A percentile compares a stretch with the other conserved stretches of the same genome.
phyloP scores from a whole-genome alignment of 331 rosid species.

The Malus hybrid region DNA sequence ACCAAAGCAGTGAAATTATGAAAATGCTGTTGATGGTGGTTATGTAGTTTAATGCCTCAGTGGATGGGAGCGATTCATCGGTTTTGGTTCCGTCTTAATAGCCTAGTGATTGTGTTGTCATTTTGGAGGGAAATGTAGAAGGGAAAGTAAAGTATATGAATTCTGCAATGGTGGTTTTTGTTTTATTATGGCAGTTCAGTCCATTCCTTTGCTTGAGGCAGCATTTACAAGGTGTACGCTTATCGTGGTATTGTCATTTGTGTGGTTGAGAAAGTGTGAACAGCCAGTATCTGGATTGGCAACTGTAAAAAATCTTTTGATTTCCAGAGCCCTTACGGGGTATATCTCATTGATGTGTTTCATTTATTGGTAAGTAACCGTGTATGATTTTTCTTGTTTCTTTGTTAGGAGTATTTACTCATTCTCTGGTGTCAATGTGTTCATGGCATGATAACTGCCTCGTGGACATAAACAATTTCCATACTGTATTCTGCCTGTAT shows the following conservation, averaged over 20 bases:
- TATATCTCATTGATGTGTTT: constrained; percentile 63
- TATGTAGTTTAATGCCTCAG: neutral
- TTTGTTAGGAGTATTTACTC: neutral
- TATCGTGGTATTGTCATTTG: constrained; percentile 49
- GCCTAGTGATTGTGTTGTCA: neutral
- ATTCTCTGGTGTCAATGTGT: neutral
- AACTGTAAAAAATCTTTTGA: constrained; percentile 52
- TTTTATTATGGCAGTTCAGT: constrained; percentile 53
- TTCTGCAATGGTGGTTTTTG: neutral
- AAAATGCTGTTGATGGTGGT: neutral
- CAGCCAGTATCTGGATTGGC: constrained; percentile 46
- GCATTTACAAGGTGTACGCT: constrained; percentile 67
- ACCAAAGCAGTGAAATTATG: neutral
- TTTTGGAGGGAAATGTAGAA: neutral
- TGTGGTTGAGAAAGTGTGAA: constrained; percentile 69
- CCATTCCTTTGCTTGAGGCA: constrained; percentile 69
- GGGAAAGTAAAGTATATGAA: neutral
- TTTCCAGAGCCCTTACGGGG: constrained; percentile 65
- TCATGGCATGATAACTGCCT: neutral
- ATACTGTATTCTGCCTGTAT: neutral
- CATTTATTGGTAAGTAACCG: constrained; percentile 55
- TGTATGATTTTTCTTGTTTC: neutral
- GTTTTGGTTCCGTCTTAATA: neutral
- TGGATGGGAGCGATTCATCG: neutral
- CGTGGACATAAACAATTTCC: neutral